Percentiles rank a stretch among this genome's conserved stretches.
phyloP scores from a whole-genome alignment of 371 early-diverging fungal species.

The Blakeslea trispora region DNA sequence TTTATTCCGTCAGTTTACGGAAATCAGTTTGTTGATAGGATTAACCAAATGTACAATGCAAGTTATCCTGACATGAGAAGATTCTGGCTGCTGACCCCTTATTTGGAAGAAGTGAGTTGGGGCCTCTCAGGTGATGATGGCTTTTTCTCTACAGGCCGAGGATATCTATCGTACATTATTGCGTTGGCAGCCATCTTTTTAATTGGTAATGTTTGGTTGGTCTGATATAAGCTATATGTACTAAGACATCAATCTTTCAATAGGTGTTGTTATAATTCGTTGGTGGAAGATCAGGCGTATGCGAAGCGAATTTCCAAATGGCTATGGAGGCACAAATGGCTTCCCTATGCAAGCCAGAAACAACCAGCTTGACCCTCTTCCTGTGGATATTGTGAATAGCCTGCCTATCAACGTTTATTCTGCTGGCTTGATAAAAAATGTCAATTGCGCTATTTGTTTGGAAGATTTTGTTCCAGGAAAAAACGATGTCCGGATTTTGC shows the following conservation, averaged over 20 bases:
- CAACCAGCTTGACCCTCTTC: slow-evolving; percentile 33
- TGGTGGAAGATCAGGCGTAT: slow-evolving; percentile 47
- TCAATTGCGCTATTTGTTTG: slow-evolving; percentile 35
- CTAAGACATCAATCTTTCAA: not conserved
- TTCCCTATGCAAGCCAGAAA: slow-evolving; percentile 27
- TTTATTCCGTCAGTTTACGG: slow-evolving; percentile 32
- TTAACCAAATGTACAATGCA: slow-evolving; percentile 14
- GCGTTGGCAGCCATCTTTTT: slow-evolving; percentile 39
- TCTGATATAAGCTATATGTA: not conserved
- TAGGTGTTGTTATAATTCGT: slow-evolving; percentile 40
- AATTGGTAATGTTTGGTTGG: slow-evolving; percentile 31
- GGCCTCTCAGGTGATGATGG: not conserved
- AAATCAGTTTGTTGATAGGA: slow-evolving; percentile 3
- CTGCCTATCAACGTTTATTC: slow-evolving; percentile 25
- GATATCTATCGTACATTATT: slow-evolving; percentile 46
- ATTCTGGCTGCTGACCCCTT: slow-evolving; percentile 21
- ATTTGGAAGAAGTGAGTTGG: slow-evolving; percentile 10
- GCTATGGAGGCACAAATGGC: slow-evolving; percentile 2
- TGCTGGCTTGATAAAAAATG: slow-evolving; percentile 23
- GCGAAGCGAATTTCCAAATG: slow-evolving; percentile 15
- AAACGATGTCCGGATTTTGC: slow-evolving; percentile 28
- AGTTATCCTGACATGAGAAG: slow-evolving; percentile 8
- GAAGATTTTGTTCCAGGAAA: slow-evolving; percentile 32
- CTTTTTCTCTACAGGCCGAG: slow-evolving; percentile 25
- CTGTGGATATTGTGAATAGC: slow-evolving; percentile 39